Evolutionary conservation across 73 alveolate genomes (phyloP).

Genomic region (Uronychia binucleata): DNA sequence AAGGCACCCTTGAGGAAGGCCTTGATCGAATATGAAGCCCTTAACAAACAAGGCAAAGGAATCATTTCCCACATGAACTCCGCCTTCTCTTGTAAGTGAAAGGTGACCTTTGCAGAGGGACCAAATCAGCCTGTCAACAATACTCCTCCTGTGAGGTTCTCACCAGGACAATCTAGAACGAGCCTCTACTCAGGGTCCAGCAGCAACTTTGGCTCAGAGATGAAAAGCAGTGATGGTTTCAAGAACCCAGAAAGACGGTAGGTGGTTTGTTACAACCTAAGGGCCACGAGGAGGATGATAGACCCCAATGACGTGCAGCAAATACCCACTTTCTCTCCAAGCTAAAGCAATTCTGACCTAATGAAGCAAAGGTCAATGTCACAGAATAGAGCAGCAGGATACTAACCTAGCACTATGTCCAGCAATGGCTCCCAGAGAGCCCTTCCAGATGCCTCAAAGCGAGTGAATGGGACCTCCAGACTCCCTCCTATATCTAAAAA

Average conservation of each 20-base stretch:
- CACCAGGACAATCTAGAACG: background rate
- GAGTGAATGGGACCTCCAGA: background rate
- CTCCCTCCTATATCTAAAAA: conserved; percentile 21
- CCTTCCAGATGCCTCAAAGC: background rate
- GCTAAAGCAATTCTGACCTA: background rate
- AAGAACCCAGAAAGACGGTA: conserved; percentile 7
- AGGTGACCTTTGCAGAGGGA: background rate
- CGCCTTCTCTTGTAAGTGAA: background rate
- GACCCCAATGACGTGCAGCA: background rate
- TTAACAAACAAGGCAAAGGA: conserved; percentile 31
- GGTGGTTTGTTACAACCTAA: background rate
- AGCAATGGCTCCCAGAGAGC: background rate
- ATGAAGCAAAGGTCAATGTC: background rate
- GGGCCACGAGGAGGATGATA: background rate
- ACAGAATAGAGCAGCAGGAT: background rate
- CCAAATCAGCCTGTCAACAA: background rate
- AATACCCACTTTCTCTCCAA: background rate
- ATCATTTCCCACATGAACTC: conserved; percentile 9
- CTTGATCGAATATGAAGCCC: conserved; percentile 42
- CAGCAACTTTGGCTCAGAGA: background rate
- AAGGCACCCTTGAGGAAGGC: conserved; percentile 45
- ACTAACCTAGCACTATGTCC: background rate
- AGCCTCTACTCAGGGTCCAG: background rate
- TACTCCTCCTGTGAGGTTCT: background rate
- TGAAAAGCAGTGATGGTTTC: conserved; percentile 28